Percentiles rank a stretch among this genome's conserved stretches.
phyloP scores from a whole-genome alignment of 192 early-diverging fungal genomes.

The Coemansia sp. region DNA sequence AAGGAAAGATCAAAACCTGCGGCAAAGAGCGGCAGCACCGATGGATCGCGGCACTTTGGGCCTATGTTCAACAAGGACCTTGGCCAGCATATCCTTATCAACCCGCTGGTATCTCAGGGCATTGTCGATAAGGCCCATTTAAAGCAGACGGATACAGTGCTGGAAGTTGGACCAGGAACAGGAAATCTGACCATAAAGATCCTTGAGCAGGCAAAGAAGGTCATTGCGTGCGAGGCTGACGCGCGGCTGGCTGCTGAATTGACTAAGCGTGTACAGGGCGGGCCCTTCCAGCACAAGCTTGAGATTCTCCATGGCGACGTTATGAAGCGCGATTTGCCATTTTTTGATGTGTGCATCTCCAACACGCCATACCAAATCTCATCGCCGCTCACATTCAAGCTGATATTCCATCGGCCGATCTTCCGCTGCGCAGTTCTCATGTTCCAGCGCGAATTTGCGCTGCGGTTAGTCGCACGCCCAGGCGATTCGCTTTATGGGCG shows the following conservation, averaged over 20 bases:
- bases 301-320: conserved; percentile 98
- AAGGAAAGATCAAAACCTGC: conserved; percentile 15
- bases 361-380: conserved; percentile 99
- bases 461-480: conserved; percentile 91
- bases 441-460: conserved; percentile 99
- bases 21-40: conserved; percentile 3
- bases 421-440: conserved; percentile 94
- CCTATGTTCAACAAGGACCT: conserved; percentile 96
- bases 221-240: conserved; percentile 94
- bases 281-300: conserved; percentile 57
- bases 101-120: conserved; percentile 92
- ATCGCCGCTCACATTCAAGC: conserved; percentile 92
- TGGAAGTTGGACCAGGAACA: conserved; percentile 98
- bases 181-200: conserved; percentile 97
- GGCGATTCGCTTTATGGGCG: conserved; percentile 91
- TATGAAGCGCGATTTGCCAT: conserved; percentile 94
- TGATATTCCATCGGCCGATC: conserved; percentile 90
- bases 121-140: conserved; percentile 94
- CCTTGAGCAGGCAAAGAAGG: conserved; percentile 88
- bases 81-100: conserved; percentile 98
- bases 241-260: conserved; percentile 95
- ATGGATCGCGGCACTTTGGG: conserved; percentile 59
- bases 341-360: conserved; percentile 97
- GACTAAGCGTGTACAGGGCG: conserved; percentile 95
- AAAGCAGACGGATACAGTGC: conserved; percentile 69